These are phyloP conservation scores for Catharanthus roseus DNA, from an alignment of 257 asterid genomes.

Conservation along the genomic window DNA sequence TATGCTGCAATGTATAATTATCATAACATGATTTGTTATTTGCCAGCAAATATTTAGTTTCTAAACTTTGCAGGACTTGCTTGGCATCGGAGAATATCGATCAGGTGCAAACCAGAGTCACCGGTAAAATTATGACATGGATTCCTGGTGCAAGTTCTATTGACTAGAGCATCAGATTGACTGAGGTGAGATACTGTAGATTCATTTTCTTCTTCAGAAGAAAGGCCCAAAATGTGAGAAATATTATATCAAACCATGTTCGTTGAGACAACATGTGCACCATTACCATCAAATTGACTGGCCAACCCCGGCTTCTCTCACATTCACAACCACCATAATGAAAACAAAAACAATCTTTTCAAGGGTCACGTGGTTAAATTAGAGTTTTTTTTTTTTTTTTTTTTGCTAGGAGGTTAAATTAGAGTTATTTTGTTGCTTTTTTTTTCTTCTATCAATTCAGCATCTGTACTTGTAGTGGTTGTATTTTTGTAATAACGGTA, in stretches of 20 bases:
- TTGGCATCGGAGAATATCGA: constrained; percentile 91
- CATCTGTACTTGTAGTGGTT: background rate
- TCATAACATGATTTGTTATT: background rate
- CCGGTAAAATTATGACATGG: constrained; percentile 19
- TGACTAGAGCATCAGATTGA: background rate
- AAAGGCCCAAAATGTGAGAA: background rate
- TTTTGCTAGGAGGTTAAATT: no score
- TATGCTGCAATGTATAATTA: background rate
- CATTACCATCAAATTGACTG: background rate
- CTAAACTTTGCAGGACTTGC: constrained; percentile 71
- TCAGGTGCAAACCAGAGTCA: constrained; percentile 52
- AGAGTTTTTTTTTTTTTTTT: no score
- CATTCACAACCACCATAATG: background rate
- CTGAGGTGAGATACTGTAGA: background rate
- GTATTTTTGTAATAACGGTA: background rate
- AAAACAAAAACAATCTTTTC: background rate
- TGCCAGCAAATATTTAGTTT: constrained; percentile 10
- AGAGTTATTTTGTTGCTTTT: background rate
- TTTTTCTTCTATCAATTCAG: background rate
- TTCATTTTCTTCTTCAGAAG: background rate
- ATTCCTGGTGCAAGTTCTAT: background rate
- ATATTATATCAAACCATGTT: no score
- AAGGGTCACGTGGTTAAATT: no score
- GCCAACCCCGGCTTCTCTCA: background rate
- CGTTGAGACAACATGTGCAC: background rate